Evolutionary conservation across 371 early-diverging fungal species (phyloP).

Genomic region (Phascolomyces articulosus): DNA sequence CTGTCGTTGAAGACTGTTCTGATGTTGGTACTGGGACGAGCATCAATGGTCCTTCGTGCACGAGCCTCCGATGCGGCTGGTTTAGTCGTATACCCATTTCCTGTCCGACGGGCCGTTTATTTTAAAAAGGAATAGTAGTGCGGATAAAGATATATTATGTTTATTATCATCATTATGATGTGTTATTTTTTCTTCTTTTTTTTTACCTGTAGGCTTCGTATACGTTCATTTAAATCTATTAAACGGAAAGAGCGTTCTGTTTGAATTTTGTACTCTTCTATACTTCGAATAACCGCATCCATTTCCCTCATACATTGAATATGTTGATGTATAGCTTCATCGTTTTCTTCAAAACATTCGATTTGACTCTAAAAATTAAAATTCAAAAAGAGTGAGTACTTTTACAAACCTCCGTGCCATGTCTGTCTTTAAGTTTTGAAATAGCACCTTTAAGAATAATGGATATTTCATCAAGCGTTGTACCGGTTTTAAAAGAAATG

Average conservation of each 20-base stretch:
- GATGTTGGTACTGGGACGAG: constrained; percentile 19
- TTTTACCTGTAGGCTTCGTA: constrained; percentile 6
- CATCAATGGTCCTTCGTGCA: constrained; percentile 38
- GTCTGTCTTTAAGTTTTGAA: neutral
- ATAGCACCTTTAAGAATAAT: constrained; percentile 46
- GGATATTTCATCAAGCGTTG: constrained; percentile 51
- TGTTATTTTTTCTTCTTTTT: neutral
- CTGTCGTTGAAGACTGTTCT: too few species aligned
- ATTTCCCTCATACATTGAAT: constrained; percentile 25
- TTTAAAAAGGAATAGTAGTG: too few species aligned
- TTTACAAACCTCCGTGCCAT: too few species aligned
- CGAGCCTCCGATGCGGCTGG: constrained; percentile 26
- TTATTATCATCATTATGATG: too few species aligned
- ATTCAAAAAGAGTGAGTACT: too few species aligned
- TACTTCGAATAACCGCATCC: constrained; percentile 26
- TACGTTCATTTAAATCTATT: constrained; percentile 32
- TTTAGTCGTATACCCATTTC: constrained; percentile 20
- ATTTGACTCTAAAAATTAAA: constrained; percentile 10
- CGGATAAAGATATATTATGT: too few species aligned
- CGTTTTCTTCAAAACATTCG: constrained; percentile 8
- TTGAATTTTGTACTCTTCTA: constrained; percentile 37
- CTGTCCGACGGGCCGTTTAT: too few species aligned
- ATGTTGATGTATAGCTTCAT: constrained; percentile 7
- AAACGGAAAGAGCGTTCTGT: constrained; percentile 31
- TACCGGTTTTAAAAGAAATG: constrained; percentile 43